Evolutionary conservation across 192 early-diverging fungal genomes (phyloP).

Genomic region (Backusella psychrophila): DNA sequence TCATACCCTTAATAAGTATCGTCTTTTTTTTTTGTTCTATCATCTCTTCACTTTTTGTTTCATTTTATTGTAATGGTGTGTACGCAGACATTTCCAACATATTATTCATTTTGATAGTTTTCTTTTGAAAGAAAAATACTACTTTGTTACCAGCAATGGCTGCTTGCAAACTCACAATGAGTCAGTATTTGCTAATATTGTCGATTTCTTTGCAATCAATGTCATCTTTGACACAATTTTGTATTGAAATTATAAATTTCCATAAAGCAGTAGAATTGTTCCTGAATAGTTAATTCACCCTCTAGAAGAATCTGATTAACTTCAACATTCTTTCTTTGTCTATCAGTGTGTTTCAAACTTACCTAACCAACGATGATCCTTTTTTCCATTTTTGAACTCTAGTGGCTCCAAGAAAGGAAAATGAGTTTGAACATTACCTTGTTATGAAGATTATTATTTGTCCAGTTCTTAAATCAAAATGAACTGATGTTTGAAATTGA

Average conservation of each 20-base stretch:
- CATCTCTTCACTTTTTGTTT: not conserved
- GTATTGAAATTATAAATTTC: too few relatives aligned
- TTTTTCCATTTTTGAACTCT: not conserved
- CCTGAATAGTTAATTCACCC: not conserved
- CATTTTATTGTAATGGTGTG: not conserved
- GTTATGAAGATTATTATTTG: not conserved
- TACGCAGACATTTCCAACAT: not conserved
- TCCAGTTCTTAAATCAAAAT: not conserved
- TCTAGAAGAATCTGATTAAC: not conserved
- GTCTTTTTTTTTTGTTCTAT: not conserved
- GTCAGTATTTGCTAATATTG: not conserved
- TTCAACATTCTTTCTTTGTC: not conserved
- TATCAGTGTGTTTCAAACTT: not conserved
- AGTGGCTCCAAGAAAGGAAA: not conserved
- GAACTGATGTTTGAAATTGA: not conserved
- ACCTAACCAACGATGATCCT: not conserved
- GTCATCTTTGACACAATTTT: too few relatives aligned
- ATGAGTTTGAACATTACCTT: not conserved
- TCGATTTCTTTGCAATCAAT: not conserved
- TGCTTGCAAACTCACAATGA: not conserved
- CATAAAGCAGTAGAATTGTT: not conserved
- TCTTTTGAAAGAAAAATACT: not conserved
- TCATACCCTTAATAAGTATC: not conserved
- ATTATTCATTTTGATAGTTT: not conserved
- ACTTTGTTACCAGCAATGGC: not conserved